Percentiles rank a stretch among this genome's conserved stretches.
Conservation (phyloP, 179 eudicot genomes). For the Patellifolia procumbens region DNA sequence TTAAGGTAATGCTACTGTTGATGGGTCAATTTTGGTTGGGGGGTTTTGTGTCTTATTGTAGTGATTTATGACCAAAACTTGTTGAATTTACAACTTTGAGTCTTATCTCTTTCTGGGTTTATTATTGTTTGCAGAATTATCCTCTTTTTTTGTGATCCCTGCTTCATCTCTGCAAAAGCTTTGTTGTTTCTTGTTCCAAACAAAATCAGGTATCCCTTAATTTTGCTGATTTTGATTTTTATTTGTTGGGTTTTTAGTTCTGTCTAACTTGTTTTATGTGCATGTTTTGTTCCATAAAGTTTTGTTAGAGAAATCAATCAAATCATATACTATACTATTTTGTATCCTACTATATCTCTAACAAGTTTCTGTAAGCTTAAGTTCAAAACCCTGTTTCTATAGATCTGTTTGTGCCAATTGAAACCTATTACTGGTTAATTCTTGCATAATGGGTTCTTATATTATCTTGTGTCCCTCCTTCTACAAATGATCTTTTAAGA, state of each 20-base stretch:
- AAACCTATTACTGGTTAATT: not conserved
- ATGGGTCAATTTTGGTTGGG: slow-evolving; percentile 36
- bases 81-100: slow-evolving; percentile 14
- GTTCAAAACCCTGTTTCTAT: not conserved
- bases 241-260: not conserved
- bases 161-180: not conserved
- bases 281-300: slow-evolving; percentile 6
- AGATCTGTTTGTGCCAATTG: slow-evolving; percentile 11
- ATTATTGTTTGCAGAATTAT: slow-evolving; percentile 28
- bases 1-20: slow-evolving; percentile 21
- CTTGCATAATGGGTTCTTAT: slow-evolving; percentile 1
- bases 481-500: no score
- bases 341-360: no score
- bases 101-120: slow-evolving; percentile 29
- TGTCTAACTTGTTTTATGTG: not conserved
- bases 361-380: not conserved
- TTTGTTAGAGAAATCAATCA: no score
- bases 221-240: not conserved
- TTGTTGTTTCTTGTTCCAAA: slow-evolving; percentile 9
- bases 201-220: not conserved
- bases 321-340: no score
- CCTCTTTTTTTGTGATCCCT: not conserved
- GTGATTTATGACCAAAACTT: slow-evolving; percentile 13
- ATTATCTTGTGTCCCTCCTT: not conserved
- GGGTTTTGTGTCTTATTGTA: slow-evolving; percentile 5